These are phyloP conservation scores for Phytophthora tentaculata DNA, from an alignment of 352 stramenopile species.

Conservation along the genomic window DNA sequence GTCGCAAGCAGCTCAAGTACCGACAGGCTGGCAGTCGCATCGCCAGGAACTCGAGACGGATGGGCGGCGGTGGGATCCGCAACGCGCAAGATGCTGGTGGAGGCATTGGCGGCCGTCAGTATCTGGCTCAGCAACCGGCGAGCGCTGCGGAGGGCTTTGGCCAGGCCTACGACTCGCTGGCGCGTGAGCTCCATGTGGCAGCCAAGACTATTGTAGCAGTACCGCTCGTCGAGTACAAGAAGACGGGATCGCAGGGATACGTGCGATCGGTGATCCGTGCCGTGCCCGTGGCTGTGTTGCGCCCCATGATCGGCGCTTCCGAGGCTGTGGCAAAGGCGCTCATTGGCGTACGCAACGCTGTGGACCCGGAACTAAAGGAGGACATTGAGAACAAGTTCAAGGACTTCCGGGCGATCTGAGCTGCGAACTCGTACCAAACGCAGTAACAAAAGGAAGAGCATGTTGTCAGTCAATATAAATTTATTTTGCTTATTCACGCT, in stretches of 20 bases:
- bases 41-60: slow-evolving; percentile 76
- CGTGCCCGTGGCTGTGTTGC: slow-evolving; percentile 82
- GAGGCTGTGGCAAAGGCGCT: slow-evolving; percentile 87
- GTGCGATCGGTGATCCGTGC: slow-evolving; percentile 89
- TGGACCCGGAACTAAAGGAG: slow-evolving; percentile 90
- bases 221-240: slow-evolving; percentile 91
- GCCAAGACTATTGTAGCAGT: slow-evolving; percentile 91
- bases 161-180: slow-evolving; percentile 87
- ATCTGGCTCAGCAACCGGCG: slow-evolving; percentile 81
- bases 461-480: slow-evolving; percentile 12
- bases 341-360: slow-evolving; percentile 86
- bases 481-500: slow-evolving; percentile 14
- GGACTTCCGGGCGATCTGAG: slow-evolving; percentile 69
- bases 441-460: not conserved
- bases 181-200: slow-evolving; percentile 81
- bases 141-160: slow-evolving; percentile 83
- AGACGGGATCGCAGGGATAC: slow-evolving; percentile 89
- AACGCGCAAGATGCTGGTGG: slow-evolving; percentile 71
- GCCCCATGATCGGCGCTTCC: slow-evolving; percentile 88
- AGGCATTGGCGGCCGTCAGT: slow-evolving; percentile 83
- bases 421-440: not conserved
- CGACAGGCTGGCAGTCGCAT: slow-evolving; percentile 80
- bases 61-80: slow-evolving; percentile 81
- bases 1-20: slow-evolving; percentile 82
- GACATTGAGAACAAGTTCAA: slow-evolving; percentile 94